Evolutionary conservation across 2,329 filamentous ascomycete species (phyloP), one percentile per base, ranked within the genome.

Genomic region (Lithohypha guttulata): DNA sequence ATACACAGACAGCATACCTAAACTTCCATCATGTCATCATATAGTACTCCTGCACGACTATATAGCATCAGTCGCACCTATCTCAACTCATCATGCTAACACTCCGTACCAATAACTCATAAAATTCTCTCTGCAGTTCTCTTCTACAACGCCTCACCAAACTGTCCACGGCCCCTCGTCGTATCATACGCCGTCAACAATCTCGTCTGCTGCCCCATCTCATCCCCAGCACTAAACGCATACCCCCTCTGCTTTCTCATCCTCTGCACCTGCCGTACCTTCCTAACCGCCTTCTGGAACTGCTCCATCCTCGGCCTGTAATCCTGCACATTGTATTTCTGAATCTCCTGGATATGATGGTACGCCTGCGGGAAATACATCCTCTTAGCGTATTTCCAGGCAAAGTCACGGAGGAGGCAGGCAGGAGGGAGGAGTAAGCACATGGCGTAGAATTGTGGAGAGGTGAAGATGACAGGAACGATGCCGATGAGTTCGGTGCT

Each of bases 231-330:
- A 52, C 85, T 94, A 64, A 98, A 98, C 46, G 91, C 91, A 58
- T 98, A 98, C 22, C 91, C 91, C 56, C 91, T 82, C 66, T 98
- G 91, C 66, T 98, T 98, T 59, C 91, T 85, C 91, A 96, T 98
- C 48, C 91, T 83, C 65, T 96, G 91, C 27, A 96, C 91, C 63
- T 98, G 91, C 36, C 91, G 78, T 38, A 98, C 91, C 66, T 98
- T 98, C 55, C 91, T 82, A 56, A 98, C 96, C 15, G 91, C 91
- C 65, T 98, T 98, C 65, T 98, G 91, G 70, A 98, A 98, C 64
- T 98, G 91, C 57, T 98, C 91, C 91, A 98, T 98, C 56, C 91
- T 79, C 46, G 91, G 91, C 56, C 91, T 73, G 63, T 98, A 98
- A 65, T 98, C 91, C 65, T 98, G 91, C 44, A 98, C 94, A 55